Evolutionary conservation across 1,284 basidiomycete genomes (phyloP).

Genomic region (Exobasidium rhododendri): DNA sequence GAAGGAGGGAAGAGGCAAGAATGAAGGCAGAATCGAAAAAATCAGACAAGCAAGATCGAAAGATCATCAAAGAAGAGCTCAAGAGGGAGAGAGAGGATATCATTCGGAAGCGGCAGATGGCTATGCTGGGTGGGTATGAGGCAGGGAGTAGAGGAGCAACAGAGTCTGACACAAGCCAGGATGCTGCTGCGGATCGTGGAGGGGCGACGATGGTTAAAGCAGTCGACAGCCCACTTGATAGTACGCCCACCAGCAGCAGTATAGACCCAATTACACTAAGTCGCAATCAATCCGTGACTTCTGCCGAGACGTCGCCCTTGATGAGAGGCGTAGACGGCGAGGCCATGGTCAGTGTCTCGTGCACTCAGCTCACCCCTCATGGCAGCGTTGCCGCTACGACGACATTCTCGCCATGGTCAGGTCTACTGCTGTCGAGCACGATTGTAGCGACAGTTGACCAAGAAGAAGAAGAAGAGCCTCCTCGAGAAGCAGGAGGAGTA

Average conservation of each 20-base stretch:
- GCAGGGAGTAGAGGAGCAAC: not conserved
- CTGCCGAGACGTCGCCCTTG: not conserved
- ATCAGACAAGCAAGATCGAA: constrained; percentile 14
- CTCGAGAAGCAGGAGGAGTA: no score
- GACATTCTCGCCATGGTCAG: constrained; percentile 11
- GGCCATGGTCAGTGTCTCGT: constrained; percentile 10
- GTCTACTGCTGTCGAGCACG: constrained; percentile 8
- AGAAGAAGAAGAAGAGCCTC: no score
- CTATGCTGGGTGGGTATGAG: not conserved
- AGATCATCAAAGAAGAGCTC: constrained; percentile 14
- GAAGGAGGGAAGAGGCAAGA: constrained; percentile 9
- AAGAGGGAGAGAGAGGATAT: constrained; percentile 14
- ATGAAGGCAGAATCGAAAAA: constrained; percentile 16
- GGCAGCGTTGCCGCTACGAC: constrained; percentile 8
- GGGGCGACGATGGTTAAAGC: not conserved
- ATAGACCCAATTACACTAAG: not conserved
- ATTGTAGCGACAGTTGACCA: constrained; percentile 3
- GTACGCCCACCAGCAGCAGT: not conserved
- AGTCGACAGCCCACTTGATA: not conserved
- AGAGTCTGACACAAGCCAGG: not conserved
- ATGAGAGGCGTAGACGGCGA: not conserved
- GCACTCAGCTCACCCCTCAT: not conserved
- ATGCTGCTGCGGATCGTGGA: not conserved
- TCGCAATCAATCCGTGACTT: not conserved
- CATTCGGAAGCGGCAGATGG: constrained; percentile 2